These are phyloP conservation scores for Aspergillus proliferans DNA, from an alignment of 2,329 filamentous ascomycete species.

Conservation along the genomic window DNA sequence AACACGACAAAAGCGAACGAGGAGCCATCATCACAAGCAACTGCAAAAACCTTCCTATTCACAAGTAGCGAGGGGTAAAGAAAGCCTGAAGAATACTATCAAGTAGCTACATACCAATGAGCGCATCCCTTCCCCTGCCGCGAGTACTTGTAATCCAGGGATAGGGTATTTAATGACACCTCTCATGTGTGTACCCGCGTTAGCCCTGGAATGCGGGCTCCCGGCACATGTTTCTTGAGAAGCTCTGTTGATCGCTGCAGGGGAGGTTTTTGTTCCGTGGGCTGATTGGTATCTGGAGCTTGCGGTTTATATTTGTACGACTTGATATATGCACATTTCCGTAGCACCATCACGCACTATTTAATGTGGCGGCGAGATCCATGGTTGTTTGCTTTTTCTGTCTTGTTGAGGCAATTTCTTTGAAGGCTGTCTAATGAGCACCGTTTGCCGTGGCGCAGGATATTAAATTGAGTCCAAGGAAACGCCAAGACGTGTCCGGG, in stretches of 20 bases:
- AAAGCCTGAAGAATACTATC: background rate
- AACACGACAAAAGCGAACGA: conserved; percentile 5
- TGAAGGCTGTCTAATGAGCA: too few relatives aligned
- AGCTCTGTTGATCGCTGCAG: background rate
- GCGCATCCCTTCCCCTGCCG: background rate
- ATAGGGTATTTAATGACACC: background rate
- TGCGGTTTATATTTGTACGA: too few relatives aligned
- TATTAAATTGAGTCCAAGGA: too few relatives aligned
- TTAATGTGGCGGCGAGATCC: too few relatives aligned
- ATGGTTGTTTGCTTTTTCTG: too few relatives aligned
- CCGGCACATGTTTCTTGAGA: background rate
- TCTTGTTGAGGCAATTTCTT: too few relatives aligned
- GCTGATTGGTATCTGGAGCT: too few relatives aligned
- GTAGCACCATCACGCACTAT: too few relatives aligned
- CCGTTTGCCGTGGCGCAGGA: too few relatives aligned
- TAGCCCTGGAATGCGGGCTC: background rate
- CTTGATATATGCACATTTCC: too few relatives aligned
- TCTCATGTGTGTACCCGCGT: background rate
- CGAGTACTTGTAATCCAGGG: background rate
- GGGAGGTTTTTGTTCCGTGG: background rate
- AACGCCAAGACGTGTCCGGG: too few relatives aligned
- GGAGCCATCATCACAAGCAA: background rate
- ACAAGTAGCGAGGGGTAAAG: background rate
- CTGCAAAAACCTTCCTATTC: background rate
- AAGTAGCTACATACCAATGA: background rate